Percentiles rank a stretch among this genome's conserved stretches.
phyloP scores from a whole-genome alignment of 495 filamentous ascomycete genomes.

The Diplogelasinospora grovesii region DNA sequence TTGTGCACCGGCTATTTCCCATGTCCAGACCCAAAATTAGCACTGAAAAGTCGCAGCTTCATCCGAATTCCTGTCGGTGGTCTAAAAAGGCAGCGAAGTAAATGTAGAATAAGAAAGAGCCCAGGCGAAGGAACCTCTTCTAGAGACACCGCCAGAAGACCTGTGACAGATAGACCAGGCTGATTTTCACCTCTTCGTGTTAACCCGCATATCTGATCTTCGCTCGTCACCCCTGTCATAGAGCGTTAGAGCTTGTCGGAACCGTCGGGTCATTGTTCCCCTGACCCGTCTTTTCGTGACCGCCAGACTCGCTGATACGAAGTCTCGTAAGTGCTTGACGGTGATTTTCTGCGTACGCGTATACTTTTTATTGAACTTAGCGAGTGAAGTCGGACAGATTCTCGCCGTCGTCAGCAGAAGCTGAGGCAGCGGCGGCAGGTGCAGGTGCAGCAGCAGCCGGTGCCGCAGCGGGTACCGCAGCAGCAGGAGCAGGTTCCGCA shows the following conservation, averaged over 20 bases:
- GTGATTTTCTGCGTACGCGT: background rate
- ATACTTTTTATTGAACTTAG: constrained; percentile 1
- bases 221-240: too few relatives aligned
- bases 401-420: constrained; percentile 8
- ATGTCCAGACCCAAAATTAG: background rate
- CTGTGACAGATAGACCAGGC: too few relatives aligned
- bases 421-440: background rate
- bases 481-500: constrained; percentile 3
- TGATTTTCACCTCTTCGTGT: too few relatives aligned
- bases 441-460: constrained; percentile 3
- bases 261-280: too few relatives aligned
- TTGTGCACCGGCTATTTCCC: background rate
- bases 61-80: background rate
- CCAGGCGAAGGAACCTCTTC: too few relatives aligned
- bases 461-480: constrained; percentile 5
- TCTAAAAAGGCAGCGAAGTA: background rate
- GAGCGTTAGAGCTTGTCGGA: too few relatives aligned
- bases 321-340: background rate
- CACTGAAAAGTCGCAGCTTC: background rate
- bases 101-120: too few relatives aligned
- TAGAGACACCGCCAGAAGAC: too few relatives aligned
- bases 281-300: too few relatives aligned
- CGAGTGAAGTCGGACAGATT: constrained; percentile 25
- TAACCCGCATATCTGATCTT: too few relatives aligned
- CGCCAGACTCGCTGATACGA: too few relatives aligned